phyloP scores from a whole-genome alignment of 441 rosid species.

The Macaranga tanarius region DNA sequence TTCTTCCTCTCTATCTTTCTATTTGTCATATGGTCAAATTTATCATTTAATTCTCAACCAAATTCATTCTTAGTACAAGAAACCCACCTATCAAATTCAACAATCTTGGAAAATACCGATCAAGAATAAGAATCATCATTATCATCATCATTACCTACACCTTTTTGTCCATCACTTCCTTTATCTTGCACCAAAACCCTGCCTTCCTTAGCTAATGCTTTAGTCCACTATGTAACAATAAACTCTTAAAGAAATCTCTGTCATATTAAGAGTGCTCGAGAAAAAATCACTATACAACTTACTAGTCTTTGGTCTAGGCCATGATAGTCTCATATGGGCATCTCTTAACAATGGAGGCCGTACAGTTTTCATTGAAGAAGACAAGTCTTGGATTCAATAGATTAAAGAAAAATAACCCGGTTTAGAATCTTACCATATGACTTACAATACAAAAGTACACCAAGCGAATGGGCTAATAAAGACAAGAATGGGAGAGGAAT shows the following conservation, averaged over 20 bases:
- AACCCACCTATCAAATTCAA: conserved; percentile 33
- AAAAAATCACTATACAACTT: conserved; percentile 88
- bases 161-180: conserved; percentile 44
- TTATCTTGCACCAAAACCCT: conserved; percentile 63
- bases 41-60: conserved; percentile 32
- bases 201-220: conserved; percentile 57
- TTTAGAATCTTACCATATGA: conserved; percentile 74
- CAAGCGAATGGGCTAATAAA: conserved; percentile 69
- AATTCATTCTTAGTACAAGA: conserved; percentile 19
- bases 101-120: not conserved
- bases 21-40: conserved; percentile 41
- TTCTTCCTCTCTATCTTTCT: conserved; percentile 55
- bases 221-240: conserved; percentile 79
- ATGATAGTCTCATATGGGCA: conserved; percentile 94
- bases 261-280: conserved; percentile 51
- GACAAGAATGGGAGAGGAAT: conserved; percentile 63
- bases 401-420: conserved; percentile 53
- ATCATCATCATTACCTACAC: not conserved
- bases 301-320: conserved; percentile 89
- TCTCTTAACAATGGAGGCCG: conserved; percentile 83
- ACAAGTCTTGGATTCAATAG: conserved; percentile 80
- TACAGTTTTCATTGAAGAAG: conserved; percentile 87
- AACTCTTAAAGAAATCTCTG: conserved; percentile 68
- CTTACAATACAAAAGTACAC: conserved; percentile 75
- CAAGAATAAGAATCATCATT: conserved; percentile 10